Base-by-base conservation (phyloP, 2,329 filamentous ascomycete species). In the Alternaria gansuensis region DNA sequence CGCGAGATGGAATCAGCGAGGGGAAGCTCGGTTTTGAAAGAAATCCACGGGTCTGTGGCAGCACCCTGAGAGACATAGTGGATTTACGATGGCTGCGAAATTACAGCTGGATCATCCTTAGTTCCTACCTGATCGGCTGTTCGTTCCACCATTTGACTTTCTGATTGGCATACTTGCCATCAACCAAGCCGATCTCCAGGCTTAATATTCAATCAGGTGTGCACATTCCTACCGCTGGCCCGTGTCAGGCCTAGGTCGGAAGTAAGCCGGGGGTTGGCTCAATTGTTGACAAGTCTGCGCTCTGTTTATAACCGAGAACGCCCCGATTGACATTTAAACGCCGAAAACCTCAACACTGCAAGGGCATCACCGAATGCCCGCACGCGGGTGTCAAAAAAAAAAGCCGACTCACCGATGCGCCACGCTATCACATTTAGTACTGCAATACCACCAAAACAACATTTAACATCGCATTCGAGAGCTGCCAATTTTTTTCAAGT, bases 41-140 rank as follows among this genome's bases (percentile, higher is more conserved):
- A 2, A 14, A 33, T n/a, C 28, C 17, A 28, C 43, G n/a, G 43
- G 21, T 11, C 14, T 46, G 43, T 33, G 28, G 43, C 43, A 46
- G 43, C 43, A 21, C 43, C 43, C 43, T 33, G 43, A 1, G 17
- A 23, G 28, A 46, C 28, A 46, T 17, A 7, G 11, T 33, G 14
- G 43, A 46, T 10, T 21, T 33, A 23, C n/a, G 28, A 46, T 46
- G 43, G 43, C 43, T 46, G 43, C 37, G 17, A 40, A 40, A 23
- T 40, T 40, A 40, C 37, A 40, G 43, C 43, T 46, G 17, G 21
- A 33, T 21, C 43, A 46, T n/a, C n/a, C 28, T 33, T 46, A 17
- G 28, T 5, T 17, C 17, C 43, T 46, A 23, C 28, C 13, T 33
- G 43, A 46, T 46, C 33, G 43, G 43, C 28, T 29, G 43, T 23